Evolutionary conservation across 352 stramenopile genomes (phyloP).

Genomic region (Blastocystis sp.): DNA sequence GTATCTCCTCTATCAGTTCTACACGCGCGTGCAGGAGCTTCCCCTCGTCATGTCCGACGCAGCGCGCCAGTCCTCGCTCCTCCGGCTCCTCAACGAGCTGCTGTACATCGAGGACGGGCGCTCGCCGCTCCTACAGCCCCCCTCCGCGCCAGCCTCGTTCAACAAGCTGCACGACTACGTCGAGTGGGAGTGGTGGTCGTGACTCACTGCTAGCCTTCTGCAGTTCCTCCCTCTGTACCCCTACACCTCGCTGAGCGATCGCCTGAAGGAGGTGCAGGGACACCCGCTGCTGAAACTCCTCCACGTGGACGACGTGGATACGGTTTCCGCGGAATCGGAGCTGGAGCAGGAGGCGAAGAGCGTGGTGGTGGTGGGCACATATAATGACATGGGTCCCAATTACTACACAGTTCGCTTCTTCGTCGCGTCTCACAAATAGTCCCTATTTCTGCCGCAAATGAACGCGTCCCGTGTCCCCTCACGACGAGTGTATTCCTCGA

Average conservation of each 20-base stretch:
- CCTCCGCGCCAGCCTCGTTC: background rate
- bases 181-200: background rate
- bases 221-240: conserved; percentile 38
- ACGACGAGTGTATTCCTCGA: conserved; percentile 17
- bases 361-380: conserved; percentile 49
- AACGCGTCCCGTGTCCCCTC: conserved; percentile 42
- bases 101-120: conserved; percentile 37
- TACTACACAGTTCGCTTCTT: background rate
- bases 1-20: conserved; percentile 58
- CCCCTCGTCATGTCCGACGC: background rate
- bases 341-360: background rate
- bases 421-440: background rate
- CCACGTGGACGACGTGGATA: background rate
- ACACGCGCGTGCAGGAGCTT: background rate
- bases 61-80: background rate
- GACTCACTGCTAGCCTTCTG: background rate
- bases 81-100: conserved; percentile 45
- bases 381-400: conserved; percentile 37
- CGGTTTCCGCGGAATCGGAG: background rate
- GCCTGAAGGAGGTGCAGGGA: background rate
- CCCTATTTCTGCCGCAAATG: conserved; percentile 60
- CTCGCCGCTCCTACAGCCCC: conserved; percentile 4
- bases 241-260: background rate
- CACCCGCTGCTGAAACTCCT: conserved; percentile 66
- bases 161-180: conserved; percentile 66